These are phyloP conservation scores for Pichia membranifaciens DNA, from an alignment of 805 yeast genomes.

Conservation along the genomic window DNA sequence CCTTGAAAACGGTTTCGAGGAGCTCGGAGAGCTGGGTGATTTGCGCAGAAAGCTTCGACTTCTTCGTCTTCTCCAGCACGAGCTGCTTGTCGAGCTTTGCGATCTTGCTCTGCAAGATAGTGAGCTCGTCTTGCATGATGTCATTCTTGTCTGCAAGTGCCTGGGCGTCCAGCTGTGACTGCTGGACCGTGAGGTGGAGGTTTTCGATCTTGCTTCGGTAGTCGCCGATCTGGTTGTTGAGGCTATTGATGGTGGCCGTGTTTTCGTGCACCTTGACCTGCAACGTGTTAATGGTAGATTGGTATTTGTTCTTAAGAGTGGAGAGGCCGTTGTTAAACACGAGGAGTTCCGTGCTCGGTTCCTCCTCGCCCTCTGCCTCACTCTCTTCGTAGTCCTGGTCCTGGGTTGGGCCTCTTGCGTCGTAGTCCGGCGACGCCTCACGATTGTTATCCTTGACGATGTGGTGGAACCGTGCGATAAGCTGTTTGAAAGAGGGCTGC, in stretches of 20 bases:
- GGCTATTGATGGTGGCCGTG: conserved; percentile 1
- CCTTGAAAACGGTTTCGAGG: not conserved
- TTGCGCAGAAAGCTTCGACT: not conserved
- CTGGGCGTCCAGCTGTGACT: not conserved
- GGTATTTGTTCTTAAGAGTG: conserved; percentile 6
- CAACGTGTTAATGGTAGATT: conserved; percentile 2
- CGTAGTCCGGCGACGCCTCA: too few species aligned
- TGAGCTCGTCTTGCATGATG: conserved; percentile 3
- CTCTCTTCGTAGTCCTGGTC: not conserved
- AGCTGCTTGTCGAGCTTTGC: conserved; percentile 4
- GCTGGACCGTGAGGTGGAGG: conserved; percentile 6
- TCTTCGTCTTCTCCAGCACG: conserved; percentile 7
- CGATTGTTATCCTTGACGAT: not conserved
- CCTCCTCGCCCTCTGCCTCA: conserved; percentile 1
- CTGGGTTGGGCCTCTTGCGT: too few species aligned
- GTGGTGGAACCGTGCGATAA: not conserved
- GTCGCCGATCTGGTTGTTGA: conserved; percentile 5
- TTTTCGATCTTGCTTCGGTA: conserved; percentile 5
- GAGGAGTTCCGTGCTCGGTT: not conserved
- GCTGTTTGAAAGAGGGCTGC: not conserved
- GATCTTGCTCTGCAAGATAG: conserved; percentile 1
- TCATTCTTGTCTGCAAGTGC: not conserved
- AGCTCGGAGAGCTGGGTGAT: conserved; percentile 2
- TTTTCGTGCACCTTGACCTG: conserved; percentile 1
- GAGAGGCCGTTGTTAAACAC: not conserved